These are phyloP conservation scores for Massarina eburnea DNA, from an alignment of 2,329 filamentous ascomycete species.

Conservation along the genomic window DNA sequence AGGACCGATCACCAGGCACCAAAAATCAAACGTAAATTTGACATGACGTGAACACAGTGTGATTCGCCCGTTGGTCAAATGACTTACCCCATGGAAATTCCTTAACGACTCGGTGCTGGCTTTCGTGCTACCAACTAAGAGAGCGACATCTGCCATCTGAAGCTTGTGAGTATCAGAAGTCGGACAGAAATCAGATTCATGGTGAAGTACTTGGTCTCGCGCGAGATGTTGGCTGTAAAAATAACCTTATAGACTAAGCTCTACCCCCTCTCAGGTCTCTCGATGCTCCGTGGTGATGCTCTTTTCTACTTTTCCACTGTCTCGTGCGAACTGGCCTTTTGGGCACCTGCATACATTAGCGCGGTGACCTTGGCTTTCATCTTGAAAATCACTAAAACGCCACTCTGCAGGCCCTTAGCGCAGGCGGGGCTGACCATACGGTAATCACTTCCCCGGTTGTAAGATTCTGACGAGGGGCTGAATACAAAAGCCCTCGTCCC, in stretches of 20 bases:
- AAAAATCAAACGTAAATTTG: neutral
- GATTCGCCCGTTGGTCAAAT: no score
- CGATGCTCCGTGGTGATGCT: neutral
- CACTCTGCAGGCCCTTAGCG: slow-evolving; percentile 9
- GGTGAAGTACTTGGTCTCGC: neutral
- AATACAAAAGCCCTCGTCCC: slow-evolving; percentile 20
- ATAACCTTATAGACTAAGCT: neutral
- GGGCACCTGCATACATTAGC: slow-evolving; percentile 19
- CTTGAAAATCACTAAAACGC: slow-evolving; percentile 10
- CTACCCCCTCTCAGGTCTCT: no score
- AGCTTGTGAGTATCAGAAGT: no score
- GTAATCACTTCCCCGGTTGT: neutral
- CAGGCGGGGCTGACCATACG: slow-evolving; percentile 11
- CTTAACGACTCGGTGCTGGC: no score
- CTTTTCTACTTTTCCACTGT: no score
- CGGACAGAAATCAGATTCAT: neutral
- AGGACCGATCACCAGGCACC: neutral
- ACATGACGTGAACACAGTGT: neutral
- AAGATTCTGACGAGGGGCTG: slow-evolving; percentile 4
- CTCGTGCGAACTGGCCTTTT: neutral
- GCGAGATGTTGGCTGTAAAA: neutral
- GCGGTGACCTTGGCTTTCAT: slow-evolving; percentile 10
- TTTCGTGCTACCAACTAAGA: no score
- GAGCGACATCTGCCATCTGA: no score
- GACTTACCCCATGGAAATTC: no score